These are phyloP conservation scores for Candida germanica DNA, from an alignment of 805 yeast genomes.

Conservation along the genomic window DNA sequence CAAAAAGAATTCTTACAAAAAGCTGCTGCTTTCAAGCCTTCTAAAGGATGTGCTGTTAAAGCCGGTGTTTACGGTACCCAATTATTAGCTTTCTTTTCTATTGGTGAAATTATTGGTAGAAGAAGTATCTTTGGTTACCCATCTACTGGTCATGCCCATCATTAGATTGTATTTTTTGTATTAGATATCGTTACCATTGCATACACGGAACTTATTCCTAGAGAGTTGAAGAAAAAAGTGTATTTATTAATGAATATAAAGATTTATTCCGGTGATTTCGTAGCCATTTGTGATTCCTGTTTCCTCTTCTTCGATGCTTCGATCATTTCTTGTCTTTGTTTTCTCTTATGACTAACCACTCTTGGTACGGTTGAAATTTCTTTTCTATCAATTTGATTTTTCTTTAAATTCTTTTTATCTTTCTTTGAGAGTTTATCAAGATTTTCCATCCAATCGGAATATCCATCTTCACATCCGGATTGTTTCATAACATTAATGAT, in stretches of 20 bases:
- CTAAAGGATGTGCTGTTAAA: slow-evolving; percentile 57
- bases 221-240: not conserved
- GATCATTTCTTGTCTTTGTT: slow-evolving; percentile 66
- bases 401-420: slow-evolving; percentile 60
- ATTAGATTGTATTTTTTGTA: no score
- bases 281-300: slow-evolving; percentile 10
- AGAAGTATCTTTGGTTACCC: slow-evolving; percentile 91
- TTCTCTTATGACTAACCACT: slow-evolving; percentile 60
- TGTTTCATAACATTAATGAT: slow-evolving; percentile 94
- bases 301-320: slow-evolving; percentile 69
- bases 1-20: slow-evolving; percentile 58
- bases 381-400: slow-evolving; percentile 58
- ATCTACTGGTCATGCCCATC: slow-evolving; percentile 49
- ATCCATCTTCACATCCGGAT: slow-evolving; percentile 65
- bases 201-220: not conserved
- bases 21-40: slow-evolving; percentile 43
- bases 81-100: slow-evolving; percentile 83
- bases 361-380: slow-evolving; percentile 84
- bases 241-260: slow-evolving; percentile 2
- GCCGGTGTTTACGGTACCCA: slow-evolving; percentile 79
- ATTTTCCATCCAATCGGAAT: slow-evolving; percentile 79
- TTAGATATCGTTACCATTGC: no score
- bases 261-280: no score
- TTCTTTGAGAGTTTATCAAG: slow-evolving; percentile 61
- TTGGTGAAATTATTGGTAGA: slow-evolving; percentile 97